Evolutionary conservation across 768 basidiomycete genomes (phyloP).

Genomic region (Podaxis sp.): DNA sequence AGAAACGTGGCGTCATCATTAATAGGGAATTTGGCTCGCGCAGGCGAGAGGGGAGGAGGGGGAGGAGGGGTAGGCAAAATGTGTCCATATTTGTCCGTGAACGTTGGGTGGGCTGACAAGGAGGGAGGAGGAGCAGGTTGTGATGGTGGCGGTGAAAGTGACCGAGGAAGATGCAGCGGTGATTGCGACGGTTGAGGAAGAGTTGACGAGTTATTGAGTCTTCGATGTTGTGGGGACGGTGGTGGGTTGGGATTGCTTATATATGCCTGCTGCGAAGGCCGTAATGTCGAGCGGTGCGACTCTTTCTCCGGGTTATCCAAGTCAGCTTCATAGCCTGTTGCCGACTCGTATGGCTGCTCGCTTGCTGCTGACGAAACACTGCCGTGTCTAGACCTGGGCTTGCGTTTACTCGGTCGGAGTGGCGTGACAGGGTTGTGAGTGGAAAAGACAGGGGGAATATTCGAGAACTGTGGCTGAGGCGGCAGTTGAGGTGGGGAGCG

Average conservation of each 20-base stretch:
- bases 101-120: constrained; percentile 21
- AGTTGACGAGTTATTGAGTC: constrained; percentile 27
- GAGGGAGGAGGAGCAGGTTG: constrained; percentile 35
- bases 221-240: constrained; percentile 40
- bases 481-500: constrained; percentile 25
- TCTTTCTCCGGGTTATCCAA: constrained; percentile 58
- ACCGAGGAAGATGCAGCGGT: constrained; percentile 9
- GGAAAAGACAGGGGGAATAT: constrained; percentile 27
- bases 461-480: constrained; percentile 30
- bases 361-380: constrained; percentile 67
- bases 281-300: constrained; percentile 36
- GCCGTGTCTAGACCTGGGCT: constrained; percentile 59
- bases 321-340: constrained; percentile 73
- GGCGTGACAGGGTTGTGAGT: constrained; percentile 41
- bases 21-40: constrained; percentile 35
- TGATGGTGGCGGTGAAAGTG: constrained; percentile 16
- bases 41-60: constrained; percentile 47
- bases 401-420: constrained; percentile 45
- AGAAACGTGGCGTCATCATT: constrained; percentile 38
- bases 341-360: constrained; percentile 51
- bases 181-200: constrained; percentile 9
- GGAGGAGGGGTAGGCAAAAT: constrained; percentile 30
- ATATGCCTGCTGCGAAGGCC: constrained; percentile 31
- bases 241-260: constrained; percentile 23
- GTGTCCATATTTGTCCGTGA: constrained; percentile 31